phyloP scores from a whole-genome alignment of 129 eudicot genomes.

The Chrysanthemum makinoi region DNA sequence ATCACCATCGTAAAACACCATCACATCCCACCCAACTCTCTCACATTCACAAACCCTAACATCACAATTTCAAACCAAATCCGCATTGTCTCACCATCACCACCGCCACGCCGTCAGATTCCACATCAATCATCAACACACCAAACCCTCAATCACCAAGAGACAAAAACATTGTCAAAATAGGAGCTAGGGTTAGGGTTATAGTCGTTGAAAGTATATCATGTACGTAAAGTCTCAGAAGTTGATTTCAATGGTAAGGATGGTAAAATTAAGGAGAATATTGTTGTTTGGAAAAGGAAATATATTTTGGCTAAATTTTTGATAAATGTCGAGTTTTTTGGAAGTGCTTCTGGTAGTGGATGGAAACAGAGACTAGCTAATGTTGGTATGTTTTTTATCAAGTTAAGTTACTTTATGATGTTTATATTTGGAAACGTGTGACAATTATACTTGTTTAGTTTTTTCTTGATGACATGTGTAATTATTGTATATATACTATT shows the following conservation, averaged over 20 bases:
- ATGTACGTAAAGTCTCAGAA: conserved; percentile 66
- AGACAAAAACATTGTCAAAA: conserved; percentile 34
- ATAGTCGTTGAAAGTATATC: conserved; percentile 71
- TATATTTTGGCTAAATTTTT: conserved; percentile 69
- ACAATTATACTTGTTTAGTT: conserved; percentile 1
- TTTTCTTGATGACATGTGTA: background rate
- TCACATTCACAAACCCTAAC: background rate
- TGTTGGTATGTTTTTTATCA: conserved; percentile 44
- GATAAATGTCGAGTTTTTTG: conserved; percentile 61
- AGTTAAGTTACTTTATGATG: background rate
- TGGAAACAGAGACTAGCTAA: conserved; percentile 75
- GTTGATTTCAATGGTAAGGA: conserved; percentile 53
- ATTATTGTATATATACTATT: too few relatives aligned
- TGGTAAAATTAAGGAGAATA: conserved; percentile 71
- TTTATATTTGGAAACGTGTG: background rate
- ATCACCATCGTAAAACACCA: background rate
- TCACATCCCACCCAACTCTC: conserved; percentile 1
- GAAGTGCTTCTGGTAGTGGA: conserved; percentile 76
- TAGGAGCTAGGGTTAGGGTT: conserved; percentile 74
- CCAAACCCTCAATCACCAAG: conserved; percentile 27
- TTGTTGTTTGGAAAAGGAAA: conserved; percentile 72
- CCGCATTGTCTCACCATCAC: conserved; percentile 11
- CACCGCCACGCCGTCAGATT: conserved; percentile 27
- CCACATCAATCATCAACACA: conserved; percentile 24
- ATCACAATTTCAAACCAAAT: background rate